Conservation (phyloP, 768 basidiomycete species). For the Boletales sp. region DNA sequence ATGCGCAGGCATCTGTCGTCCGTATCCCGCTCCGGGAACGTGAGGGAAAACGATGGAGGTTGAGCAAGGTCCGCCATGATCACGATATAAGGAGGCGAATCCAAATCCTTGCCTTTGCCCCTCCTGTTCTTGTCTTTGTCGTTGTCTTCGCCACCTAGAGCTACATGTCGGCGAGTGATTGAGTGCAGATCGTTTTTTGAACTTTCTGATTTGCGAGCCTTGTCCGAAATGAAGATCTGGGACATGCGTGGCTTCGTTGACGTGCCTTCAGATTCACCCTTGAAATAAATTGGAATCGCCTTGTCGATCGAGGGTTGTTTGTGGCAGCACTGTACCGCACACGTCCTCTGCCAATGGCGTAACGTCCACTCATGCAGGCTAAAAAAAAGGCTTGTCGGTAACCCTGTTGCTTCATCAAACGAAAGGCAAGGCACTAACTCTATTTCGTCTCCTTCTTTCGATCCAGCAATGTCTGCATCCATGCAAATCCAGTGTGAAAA, state of each 20-base stretch:
- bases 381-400: not conserved
- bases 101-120: no score
- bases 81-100: not conserved
- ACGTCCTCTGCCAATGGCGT: constrained; percentile 10
- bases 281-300: constrained; percentile 12
- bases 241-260: not conserved
- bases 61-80: constrained; percentile 1
- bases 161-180: no score
- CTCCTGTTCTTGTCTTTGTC: no score
- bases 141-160: no score
- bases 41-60: no score
- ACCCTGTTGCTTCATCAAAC: not conserved
- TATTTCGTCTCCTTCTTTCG: not conserved
- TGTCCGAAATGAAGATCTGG: constrained; percentile 5
- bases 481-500: not conserved
- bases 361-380: constrained; percentile 4
- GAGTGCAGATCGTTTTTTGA: no score
- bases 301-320: constrained; percentile 9
- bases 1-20: no score
- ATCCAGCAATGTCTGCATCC: not conserved
- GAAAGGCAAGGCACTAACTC: not conserved
- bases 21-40: no score
- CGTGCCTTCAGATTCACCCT: not conserved
- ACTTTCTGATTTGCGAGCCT: no score
- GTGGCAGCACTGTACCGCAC: constrained; percentile 8